Base-by-base conservation (phyloP, 768 basidiomycete species). In the Tylopilus balloui region DNA sequence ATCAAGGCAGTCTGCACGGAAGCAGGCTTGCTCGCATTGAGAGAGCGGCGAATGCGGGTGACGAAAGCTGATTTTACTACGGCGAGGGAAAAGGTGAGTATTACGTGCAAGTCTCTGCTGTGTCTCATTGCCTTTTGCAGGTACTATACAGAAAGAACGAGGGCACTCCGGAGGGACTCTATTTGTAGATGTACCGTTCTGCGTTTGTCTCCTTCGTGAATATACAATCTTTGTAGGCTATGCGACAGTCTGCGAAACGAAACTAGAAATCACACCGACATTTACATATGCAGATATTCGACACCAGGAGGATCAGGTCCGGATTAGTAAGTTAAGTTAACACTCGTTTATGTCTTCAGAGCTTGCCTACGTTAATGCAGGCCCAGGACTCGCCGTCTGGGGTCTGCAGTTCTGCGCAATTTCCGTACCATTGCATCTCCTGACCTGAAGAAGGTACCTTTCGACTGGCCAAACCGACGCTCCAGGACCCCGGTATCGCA, bases 1-100 rank as follows among this genome's bases (percentile, higher is more conserved):
- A 98, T 99, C 77, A 98, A 98, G 73, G 96, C 95, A 2, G 91
- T 98, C 5, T 97, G 94, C 67, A 98, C 96, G 6, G 96, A 99
- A 66, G 95, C 96, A n/a, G 96, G 96, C 57, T 69, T 99, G 44
- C 76, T 98, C 28, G 96, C 96, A 5, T 74, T 99, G 51, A 79
- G 96, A 56, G 96, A 99, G 68, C 78, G 96, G 47, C 78, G 96
- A 53, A 98, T 94, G 92, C 77, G 88, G 64, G 95, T 97, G 13
- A 89, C 81, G 28, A 93, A 96, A 71, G 79, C 76, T 7, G 95
- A 98, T 69, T 91, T 98, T 60, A 85, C 89, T 4, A 65, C 84
- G 12, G 95, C 95, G 3, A 75, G 94, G 65, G 95, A 97, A 75
- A 96, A 96, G 84, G 93, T 91, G 57, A 27, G 73, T 58, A 4